Base-by-base conservation (phyloP, 1,284 basidiomycete species). In the Ustilago nuda region DNA sequence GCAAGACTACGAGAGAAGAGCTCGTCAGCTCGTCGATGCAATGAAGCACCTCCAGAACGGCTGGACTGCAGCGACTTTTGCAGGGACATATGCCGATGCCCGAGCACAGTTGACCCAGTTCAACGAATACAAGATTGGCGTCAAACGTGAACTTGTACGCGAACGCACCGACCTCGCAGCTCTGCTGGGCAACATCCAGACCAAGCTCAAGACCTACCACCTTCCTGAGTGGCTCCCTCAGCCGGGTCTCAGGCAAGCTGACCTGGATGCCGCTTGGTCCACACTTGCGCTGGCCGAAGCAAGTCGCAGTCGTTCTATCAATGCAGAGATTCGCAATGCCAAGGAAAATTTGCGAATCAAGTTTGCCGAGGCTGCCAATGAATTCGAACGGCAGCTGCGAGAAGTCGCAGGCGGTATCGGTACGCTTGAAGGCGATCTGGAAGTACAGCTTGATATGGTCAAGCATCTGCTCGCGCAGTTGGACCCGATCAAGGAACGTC, bases 1-100 rank as follows among this genome's bases (percentile, higher is more conserved):
- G 84, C 95, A 95, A 82, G 95, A 98, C 86, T 98, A 98, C 83
- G 95, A 98, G 84, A 89, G 92, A n/a, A 92, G 95, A 50, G 92
- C 92, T 51, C 89, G 89, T 65, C 88, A 83, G 78, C 84, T 82
- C 8, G 78, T 82, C 13, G 61, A 73, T 17, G 63, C 66, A 11
- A 84, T 84, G 76, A 27, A 48, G 3, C 43, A 45, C 11, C 45
- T 74, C 3, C 79, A 78, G 64, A 52, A 36, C 27, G 72, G 53
- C 33, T 83, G 80, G 82, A 63, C 48, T 12, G 65, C 72, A n/a
- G 78, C 79, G 32, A 73, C 62, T 8, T 84, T 78, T 50, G 66
- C 54, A 36, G 82, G 75, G 23, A 82, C 69, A 1, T 99, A 98
- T 84, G 85, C 89, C 4, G 92, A 94, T 66, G 94, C 94, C 1